Conservation (phyloP, 768 basidiomycete genomes). For the Boletus subparvulus region DNA sequence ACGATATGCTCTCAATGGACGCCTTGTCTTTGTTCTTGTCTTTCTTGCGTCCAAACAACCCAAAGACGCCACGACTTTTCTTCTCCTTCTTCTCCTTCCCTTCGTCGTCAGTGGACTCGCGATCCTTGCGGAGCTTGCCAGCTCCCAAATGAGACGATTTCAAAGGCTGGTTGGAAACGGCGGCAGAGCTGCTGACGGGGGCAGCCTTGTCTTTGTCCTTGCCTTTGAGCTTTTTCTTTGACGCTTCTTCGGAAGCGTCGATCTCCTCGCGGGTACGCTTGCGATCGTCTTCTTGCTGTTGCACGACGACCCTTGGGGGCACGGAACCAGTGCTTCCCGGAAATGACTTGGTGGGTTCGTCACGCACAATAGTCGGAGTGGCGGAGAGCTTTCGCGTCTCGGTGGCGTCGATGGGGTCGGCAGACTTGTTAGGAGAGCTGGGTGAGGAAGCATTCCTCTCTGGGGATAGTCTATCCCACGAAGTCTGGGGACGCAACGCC, state of each 20-base stretch:
- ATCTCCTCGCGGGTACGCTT: slow-evolving; percentile 54
- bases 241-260: slow-evolving; percentile 42
- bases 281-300: slow-evolving; percentile 52
- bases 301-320: slow-evolving; percentile 40
- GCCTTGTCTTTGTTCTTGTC: slow-evolving; percentile 68
- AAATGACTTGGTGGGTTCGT: slow-evolving; percentile 35
- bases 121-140: slow-evolving; percentile 47
- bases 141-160: slow-evolving; percentile 14
- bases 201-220: slow-evolving; percentile 51
- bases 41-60: slow-evolving; percentile 75
- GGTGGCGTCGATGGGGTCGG: slow-evolving; percentile 66
- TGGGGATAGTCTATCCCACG: slow-evolving; percentile 47
- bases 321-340: slow-evolving; percentile 25
- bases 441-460: slow-evolving; percentile 33
- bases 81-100: slow-evolving; percentile 62
- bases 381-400: slow-evolving; percentile 78
- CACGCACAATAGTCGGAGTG: slow-evolving; percentile 76
- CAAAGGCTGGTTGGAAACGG: slow-evolving; percentile 25
- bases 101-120: slow-evolving; percentile 42
- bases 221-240: slow-evolving; percentile 50
- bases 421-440: slow-evolving; percentile 29
- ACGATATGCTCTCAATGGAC: slow-evolving; percentile 51
- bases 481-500: slow-evolving; percentile 42
- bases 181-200: slow-evolving; percentile 26
- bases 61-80: slow-evolving; percentile 72